Base-by-base conservation (phyloP, 2,329 filamentous ascomycete genomes). In the Cladophialophora bantiana region DNA sequence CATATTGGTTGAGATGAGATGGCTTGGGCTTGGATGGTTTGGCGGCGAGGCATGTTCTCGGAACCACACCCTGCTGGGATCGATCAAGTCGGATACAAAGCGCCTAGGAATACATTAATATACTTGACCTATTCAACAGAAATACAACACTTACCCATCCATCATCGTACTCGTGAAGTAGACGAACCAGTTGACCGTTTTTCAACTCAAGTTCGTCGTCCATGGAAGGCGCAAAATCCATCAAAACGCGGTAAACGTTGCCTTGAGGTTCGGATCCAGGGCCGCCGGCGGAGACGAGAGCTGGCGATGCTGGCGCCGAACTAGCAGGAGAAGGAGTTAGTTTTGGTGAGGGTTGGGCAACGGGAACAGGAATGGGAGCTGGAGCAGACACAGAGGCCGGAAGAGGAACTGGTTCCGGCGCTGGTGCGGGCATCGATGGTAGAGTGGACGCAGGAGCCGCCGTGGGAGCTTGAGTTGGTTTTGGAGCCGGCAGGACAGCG, bases 121-220 rank as follows among this genome's bases (percentile, higher is more conserved):
- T 77, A 72, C 53, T 60, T 67, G 75, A 73, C 67, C 61, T 63
- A 58, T 65, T 48, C 13, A 42, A 52, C 34, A 48, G 18, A 38
- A 58, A 45, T 59, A 34, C 63, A 42, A 31, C 36, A 85, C 91
- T 86, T 86, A 94, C 92, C 95, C 95, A 99, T 74, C 95, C 95
- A 80, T 99, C 95, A 76, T 99, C 95, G 75, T 98, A 99, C 80
- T 97, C 94, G 76, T 98, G 94, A 60, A 98, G 84, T 70, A 99
- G 83, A 70, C 94, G 88, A 59, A 98, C 92, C 57, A 99, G 84
- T 69, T 96, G 89, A 60, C 95, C 95, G 65, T 90, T 87, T 69
- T 83, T 86, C 53, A 99, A 85, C 69, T 88, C 91, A 75, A 99
- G 84, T 80, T 99, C 95, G 76, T 99, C 95, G 5, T 93, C 90